These are phyloP conservation scores for Globisporangium nagaii DNA, from an alignment of 352 stramenopile genomes.

Conservation along the genomic window DNA sequence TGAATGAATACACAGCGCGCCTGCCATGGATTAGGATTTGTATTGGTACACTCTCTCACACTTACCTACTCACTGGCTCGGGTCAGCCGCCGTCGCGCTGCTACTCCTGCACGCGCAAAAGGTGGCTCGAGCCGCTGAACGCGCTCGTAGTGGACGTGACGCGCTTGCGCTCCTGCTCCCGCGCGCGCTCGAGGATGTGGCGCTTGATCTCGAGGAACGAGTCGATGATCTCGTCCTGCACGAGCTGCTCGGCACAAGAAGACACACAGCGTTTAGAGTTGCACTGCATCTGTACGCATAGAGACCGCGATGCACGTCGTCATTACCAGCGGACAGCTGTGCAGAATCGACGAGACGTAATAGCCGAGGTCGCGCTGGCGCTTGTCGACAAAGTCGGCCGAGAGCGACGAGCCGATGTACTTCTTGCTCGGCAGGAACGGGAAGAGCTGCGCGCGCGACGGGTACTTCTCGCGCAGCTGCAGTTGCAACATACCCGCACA, in stretches of 20 bases:
- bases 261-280: no score
- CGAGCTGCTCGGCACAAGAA: conserved; percentile 57
- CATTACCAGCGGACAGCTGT: conserved; percentile 73
- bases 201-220: conserved; percentile 87
- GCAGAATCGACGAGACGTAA: conserved; percentile 84
- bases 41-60: no score
- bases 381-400: conserved; percentile 83
- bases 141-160: neutral
- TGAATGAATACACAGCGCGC: no score
- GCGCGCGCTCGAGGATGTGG: conserved; percentile 64
- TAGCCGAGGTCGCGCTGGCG: conserved; percentile 81
- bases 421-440: conserved; percentile 83
- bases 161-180: conserved; percentile 42
- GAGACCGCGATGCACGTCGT: no score
- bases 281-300: no score
- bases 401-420: conserved; percentile 82
- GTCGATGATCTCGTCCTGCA: conserved; percentile 85
- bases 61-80: no score
- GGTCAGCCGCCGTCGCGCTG: no score
- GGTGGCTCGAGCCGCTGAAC: neutral
- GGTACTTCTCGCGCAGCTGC: conserved; percentile 82
- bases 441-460: conserved; percentile 63
- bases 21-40: no score
- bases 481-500: no score
- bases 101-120: conserved; percentile 14